Base-by-base conservation (phyloP, 768 basidiomycete genomes). In the Tricholoma terreum region DNA sequence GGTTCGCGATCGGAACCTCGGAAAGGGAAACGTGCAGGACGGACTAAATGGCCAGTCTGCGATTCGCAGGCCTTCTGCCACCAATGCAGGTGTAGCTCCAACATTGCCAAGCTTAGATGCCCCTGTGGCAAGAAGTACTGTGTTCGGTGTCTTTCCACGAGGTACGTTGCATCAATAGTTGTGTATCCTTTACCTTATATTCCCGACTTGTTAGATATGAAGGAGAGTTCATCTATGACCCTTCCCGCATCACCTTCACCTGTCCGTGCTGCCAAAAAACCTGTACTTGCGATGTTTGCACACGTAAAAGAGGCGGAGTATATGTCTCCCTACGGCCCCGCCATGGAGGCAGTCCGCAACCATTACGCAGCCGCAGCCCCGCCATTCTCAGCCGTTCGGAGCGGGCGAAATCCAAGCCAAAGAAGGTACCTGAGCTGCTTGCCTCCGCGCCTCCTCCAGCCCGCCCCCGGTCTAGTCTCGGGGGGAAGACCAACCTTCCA, bases 271-370 rank as follows among this genome's bases (percentile, higher is more conserved):
- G 83, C 61, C 61, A 64, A 3, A 61, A 69, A 10, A 75, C 59
- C 10, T 85, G 84, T 66, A 81, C 78, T 45, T 85, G 84, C 63
- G 77, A 79, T 10, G 0, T 5, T 0, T 84, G 83, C 61, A 71
- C 76, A 12, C 59, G 65, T 24, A 73, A 60, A 56, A 74, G 83
- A 5, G 81, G 82, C 5, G 83, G 81, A 51, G 60, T 65, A 10
- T 83, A 81, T 56, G 55, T 81, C 59, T 1, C 67, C 12, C 19
- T 34, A 17, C 50, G 50, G n/a, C 10, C 19, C 36, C 34, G 17
- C 19, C 2, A 8, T 49, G 46, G 17, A 7, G n/a, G 30, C n/a
- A 11, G 3, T 1, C 46, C n/a, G 27, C 27, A 31, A 49, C 7
- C 46, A 7, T 9, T 27, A 27, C 10, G 46, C 30, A 49, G 30